phyloP scores from a whole-genome alignment of 2,329 filamentous ascomycete genomes.

The Incumbomyces lentus region DNA sequence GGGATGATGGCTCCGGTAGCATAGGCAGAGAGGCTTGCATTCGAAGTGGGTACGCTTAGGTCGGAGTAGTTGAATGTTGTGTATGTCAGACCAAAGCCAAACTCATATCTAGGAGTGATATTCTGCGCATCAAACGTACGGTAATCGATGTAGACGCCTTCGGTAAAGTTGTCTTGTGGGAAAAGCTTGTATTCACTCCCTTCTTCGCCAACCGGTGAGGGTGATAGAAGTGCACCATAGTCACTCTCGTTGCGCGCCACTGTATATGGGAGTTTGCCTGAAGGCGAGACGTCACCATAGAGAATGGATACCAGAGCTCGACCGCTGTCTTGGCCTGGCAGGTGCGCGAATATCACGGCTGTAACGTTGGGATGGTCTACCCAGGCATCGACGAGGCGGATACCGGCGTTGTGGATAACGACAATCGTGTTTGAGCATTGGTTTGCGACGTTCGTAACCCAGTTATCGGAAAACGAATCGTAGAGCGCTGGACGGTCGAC shows the following conservation, averaged over 20 bases:
- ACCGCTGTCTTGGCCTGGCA: constrained; percentile 75
- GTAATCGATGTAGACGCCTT: constrained; percentile 64
- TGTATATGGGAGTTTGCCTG: constrained; percentile 69
- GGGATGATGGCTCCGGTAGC: constrained; percentile 43
- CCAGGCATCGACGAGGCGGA: constrained; percentile 28
- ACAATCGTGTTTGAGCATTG: constrained; percentile 44
- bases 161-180: constrained; percentile 63
- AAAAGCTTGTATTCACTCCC: constrained; percentile 35
- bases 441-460: constrained; percentile 37
- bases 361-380: constrained; percentile 52
- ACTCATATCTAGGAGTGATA: constrained; percentile 49
- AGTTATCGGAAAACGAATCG: constrained; percentile 31
- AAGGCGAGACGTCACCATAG: constrained; percentile 69
- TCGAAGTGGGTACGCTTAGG: constrained; percentile 41
- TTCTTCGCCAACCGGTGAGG: constrained; percentile 8
- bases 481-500: constrained; percentile 32
- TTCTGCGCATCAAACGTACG: constrained; percentile 43
- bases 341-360: constrained; percentile 70
- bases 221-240: constrained; percentile 40
- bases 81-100: constrained; percentile 51
- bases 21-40: constrained; percentile 38
- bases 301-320: constrained; percentile 72
- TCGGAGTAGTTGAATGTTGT: constrained; percentile 65
- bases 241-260: constrained; percentile 47
- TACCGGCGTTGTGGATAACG: constrained; percentile 55